A percentile compares a stretch with the other conserved stretches of the same genome.
These are phyloP conservation scores for Claviceps monticola DNA, from an alignment of 2,329 filamentous ascomycete genomes.

Conservation along the genomic window DNA sequence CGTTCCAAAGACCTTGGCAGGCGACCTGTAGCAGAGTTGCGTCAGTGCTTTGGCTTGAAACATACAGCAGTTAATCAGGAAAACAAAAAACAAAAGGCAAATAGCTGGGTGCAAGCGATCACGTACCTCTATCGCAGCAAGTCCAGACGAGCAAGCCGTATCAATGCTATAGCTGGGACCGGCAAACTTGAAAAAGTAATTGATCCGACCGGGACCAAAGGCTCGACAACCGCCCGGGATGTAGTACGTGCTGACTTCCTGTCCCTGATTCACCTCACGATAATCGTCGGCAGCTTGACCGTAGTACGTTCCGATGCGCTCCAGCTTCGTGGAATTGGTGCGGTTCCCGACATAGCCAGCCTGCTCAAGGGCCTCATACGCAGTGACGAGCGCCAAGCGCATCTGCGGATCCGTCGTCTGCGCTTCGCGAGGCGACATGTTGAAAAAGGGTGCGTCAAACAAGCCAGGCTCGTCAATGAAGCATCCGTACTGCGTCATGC, in stretches of 20 bases:
- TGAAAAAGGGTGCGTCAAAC: constrained; percentile 66
- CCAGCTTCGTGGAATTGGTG: constrained; percentile 34
- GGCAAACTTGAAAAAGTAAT: constrained; percentile 62
- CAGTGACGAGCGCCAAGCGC: constrained; percentile 54
- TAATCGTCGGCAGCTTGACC: constrained; percentile 31
- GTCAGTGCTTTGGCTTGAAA: constrained; percentile 31
- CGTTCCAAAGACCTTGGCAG: constrained; percentile 5
- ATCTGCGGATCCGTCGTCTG: constrained; percentile 62
- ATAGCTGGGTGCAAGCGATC: not conserved
- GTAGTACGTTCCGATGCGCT: constrained; percentile 58
- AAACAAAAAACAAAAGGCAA: not conserved
- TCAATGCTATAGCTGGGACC: constrained; percentile 62
- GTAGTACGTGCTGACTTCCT: constrained; percentile 55
- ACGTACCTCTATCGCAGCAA: constrained; percentile 49
- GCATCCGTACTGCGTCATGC: constrained; percentile 53
- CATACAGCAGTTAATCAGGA: constrained; percentile 15
- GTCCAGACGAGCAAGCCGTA: constrained; percentile 63
- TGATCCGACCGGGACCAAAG: constrained; percentile 53
- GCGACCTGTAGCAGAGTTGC: constrained; percentile 13
- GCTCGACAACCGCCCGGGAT: constrained; percentile 53
- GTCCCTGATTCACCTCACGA: constrained; percentile 70
- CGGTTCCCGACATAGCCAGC: constrained; percentile 34
- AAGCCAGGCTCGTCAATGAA: constrained; percentile 54
- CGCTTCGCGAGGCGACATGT: constrained; percentile 64
- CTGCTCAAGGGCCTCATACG: constrained; percentile 67